A percentile compares a stretch with the other conserved stretches of the same genome.
These are phyloP conservation scores for Geranium incanum DNA, from an alignment of 441 rosid genomes.

Conservation along the genomic window DNA sequence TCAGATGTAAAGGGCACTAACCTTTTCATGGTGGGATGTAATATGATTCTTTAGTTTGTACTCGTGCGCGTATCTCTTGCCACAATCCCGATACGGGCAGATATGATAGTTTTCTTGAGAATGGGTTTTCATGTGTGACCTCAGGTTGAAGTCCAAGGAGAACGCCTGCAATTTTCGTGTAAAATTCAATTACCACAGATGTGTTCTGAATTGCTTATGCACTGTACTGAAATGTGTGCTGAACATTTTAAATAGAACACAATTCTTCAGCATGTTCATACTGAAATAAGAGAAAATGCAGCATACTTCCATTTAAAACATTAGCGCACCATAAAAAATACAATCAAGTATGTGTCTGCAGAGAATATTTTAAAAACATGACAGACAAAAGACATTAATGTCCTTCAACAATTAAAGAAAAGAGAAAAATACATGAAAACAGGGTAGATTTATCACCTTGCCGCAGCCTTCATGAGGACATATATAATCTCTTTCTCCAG, in stretches of 20 bases:
- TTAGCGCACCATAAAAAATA: too few relatives aligned
- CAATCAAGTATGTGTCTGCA: too few relatives aligned
- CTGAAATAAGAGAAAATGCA: background rate
- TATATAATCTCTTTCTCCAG: conserved; percentile 72
- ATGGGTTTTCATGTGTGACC: conserved; percentile 98
- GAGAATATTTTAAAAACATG: too few relatives aligned
- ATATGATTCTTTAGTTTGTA: conserved; percentile 94
- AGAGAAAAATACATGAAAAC: background rate
- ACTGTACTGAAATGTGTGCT: background rate
- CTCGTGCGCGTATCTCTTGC: conserved; percentile 95
- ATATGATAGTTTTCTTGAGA: conserved; percentile 95
- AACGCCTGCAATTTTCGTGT: conserved; percentile 60
- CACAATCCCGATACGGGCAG: conserved; percentile 85
- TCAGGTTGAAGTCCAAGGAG: conserved; percentile 92
- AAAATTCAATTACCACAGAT: background rate
- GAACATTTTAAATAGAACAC: background rate
- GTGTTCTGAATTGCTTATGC: background rate
- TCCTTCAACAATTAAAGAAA: too few relatives aligned
- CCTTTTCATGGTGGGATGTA: conserved; percentile 80
- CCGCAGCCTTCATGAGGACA: conserved; percentile 98
- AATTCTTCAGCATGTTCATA: too few relatives aligned
- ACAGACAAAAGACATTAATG: too few relatives aligned
- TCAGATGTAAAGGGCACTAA: background rate
- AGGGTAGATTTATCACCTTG: conserved; percentile 53
- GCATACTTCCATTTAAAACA: too few relatives aligned